These are phyloP conservation scores for Juncus effusus DNA, from an alignment of 176 grass and related monocot species.

Conservation along the genomic window DNA sequence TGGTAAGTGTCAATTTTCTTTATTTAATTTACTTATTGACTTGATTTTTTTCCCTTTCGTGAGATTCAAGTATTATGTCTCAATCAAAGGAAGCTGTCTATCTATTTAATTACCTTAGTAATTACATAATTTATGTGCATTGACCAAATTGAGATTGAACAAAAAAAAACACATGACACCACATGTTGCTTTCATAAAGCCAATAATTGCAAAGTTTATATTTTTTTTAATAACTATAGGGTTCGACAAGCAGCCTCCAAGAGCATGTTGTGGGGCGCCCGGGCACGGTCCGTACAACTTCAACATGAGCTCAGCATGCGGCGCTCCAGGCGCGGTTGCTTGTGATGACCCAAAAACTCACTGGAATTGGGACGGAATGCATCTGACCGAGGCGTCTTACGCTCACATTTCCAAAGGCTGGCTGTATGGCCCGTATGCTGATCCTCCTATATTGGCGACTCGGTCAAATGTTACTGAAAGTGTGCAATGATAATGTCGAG, in stretches of 20 bases:
- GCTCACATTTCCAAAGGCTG: conserved; percentile 73
- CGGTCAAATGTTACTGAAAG: background rate
- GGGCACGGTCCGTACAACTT: conserved; percentile 59
- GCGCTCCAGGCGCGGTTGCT: conserved; percentile 30
- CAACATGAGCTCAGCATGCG: conserved; percentile 64
- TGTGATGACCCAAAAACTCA: conserved; percentile 60
- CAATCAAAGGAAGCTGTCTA: background rate
- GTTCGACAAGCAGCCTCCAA: conserved; percentile 43
- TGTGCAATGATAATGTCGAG: background rate
- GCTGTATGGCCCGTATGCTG: conserved; percentile 68
- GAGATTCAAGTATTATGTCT: conserved; percentile 2
- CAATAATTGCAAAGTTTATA: too few relatives aligned
- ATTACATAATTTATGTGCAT: background rate
- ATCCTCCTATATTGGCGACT: conserved; percentile 44
- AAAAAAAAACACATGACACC: background rate
- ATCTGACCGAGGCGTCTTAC: conserved; percentile 53
- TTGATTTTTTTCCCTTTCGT: background rate
- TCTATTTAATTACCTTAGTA: background rate
- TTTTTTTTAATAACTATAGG: conserved; percentile 19
- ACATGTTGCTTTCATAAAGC: background rate
- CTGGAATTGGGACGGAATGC: conserved; percentile 71
- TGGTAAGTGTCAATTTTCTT: conserved; percentile 33
- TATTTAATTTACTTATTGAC: background rate
- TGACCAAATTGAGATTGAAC: background rate
- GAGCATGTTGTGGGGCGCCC: conserved; percentile 52